Evolutionary conservation across 176 grass and related monocot species (phyloP).

Genomic region (Aechmea fasciata): DNA sequence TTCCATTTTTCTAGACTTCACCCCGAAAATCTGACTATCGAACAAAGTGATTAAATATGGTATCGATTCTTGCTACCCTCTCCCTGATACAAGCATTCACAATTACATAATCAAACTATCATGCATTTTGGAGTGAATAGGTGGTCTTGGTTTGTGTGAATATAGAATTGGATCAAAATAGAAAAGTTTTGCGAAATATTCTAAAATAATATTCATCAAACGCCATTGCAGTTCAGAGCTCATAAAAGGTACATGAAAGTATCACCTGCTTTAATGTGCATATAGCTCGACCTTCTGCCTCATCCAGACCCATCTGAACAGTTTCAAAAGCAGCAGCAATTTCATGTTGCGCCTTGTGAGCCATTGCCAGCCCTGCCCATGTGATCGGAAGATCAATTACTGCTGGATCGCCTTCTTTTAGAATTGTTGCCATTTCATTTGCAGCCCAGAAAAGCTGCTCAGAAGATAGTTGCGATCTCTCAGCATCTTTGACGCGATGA

Average conservation of each 20-base stretch:
- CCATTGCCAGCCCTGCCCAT: slow-evolving; percentile 92
- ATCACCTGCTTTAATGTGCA: slow-evolving; percentile 83
- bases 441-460: slow-evolving; percentile 89
- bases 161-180: neutral
- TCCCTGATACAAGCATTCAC: neutral
- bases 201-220: neutral
- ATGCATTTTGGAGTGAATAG: neutral
- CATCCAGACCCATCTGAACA: slow-evolving; percentile 43
- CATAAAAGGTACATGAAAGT: slow-evolving; percentile 1
- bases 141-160: neutral
- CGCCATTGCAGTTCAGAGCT: neutral
- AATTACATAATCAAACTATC: neutral
- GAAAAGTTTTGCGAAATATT: neutral
- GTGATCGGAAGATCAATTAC: slow-evolving; percentile 76
- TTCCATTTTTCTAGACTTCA: too few species aligned
- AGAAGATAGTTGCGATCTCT: slow-evolving; percentile 57
- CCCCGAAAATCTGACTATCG: too few species aligned
- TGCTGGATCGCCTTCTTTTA: slow-evolving; percentile 88
- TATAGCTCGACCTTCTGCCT: slow-evolving; percentile 67
- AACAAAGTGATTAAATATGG: too few species aligned
- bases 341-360: slow-evolving; percentile 84
- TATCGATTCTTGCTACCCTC: neutral
- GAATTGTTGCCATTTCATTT: slow-evolving; percentile 81
- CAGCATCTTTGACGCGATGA: slow-evolving; percentile 90
- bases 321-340: slow-evolving; percentile 53